Percentiles rank a stretch among this genome's conserved stretches.
Conservation (phyloP, 78 protist species). For the Mastigamoeba balamuthi region DNA sequence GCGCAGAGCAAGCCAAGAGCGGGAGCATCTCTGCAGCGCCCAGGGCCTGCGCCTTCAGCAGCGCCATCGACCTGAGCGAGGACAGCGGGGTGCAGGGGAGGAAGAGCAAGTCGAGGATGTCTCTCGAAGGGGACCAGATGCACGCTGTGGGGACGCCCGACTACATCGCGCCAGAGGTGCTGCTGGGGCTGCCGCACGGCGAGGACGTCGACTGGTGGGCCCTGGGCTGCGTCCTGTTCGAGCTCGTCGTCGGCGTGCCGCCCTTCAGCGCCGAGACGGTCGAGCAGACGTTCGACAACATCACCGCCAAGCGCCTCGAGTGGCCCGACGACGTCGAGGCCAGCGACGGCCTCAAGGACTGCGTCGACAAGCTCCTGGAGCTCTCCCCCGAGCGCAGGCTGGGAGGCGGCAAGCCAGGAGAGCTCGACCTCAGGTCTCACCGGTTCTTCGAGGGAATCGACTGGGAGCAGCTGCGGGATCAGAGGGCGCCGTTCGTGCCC, state of each 20-base stretch:
- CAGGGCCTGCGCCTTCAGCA: too few species aligned
- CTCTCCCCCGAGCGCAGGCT: conserved; percentile 32
- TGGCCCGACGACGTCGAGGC: conserved; percentile 49
- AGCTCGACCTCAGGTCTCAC: conserved; percentile 44
- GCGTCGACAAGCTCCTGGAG: conserved; percentile 33
- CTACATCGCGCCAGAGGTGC: conserved; percentile 91
- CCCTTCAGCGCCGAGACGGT: conserved; percentile 45
- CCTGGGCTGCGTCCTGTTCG: conserved; percentile 42
- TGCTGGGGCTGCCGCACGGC: conserved; percentile 65
- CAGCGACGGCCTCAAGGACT: too few species aligned
- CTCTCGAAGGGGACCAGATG: conserved; percentile 14
- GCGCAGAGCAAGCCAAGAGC: too few species aligned
- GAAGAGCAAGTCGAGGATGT: too few species aligned
- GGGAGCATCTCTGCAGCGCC: too few species aligned
- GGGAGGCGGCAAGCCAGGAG: conserved; percentile 39
- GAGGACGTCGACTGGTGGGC: conserved; percentile 55
- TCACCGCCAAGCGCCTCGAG: conserved; percentile 16
- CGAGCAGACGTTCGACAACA: conserved; percentile 50
- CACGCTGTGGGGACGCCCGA: conserved; percentile 88
- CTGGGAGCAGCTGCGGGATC: conserved; percentile 43
- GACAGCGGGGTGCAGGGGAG: too few species aligned
- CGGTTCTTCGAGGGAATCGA: conserved; percentile 45
- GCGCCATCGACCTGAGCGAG: too few species aligned
- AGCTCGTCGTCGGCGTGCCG: conserved; percentile 30
- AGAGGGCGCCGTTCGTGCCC: conserved; percentile 39